phyloP scores from a whole-genome alignment of 2,329 filamentous ascomycete genomes.

The Juglanconis sp. region DNA sequence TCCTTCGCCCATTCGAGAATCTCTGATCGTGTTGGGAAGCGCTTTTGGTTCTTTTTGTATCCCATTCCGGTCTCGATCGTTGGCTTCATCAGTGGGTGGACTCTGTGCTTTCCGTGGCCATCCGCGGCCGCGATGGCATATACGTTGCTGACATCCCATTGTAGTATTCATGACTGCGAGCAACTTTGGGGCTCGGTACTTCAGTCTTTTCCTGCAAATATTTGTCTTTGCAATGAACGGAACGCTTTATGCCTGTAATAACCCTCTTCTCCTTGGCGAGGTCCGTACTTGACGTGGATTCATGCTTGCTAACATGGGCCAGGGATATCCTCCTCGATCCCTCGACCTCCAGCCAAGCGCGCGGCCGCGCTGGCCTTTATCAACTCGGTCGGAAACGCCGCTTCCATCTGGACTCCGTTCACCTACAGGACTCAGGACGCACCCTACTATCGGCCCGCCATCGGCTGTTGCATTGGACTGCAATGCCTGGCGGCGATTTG shows the following conservation, averaged over 20 bases:
- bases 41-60: constrained; percentile 34
- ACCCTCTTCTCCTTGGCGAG: too few species aligned
- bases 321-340: constrained; percentile 49
- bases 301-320: constrained; percentile 18
- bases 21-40: constrained; percentile 36
- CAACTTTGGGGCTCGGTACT: constrained; percentile 51
- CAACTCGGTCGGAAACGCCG: constrained; percentile 51
- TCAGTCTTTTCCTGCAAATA: constrained; percentile 52
- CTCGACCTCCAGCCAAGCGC: constrained; percentile 51
- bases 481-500: constrained; percentile 31
- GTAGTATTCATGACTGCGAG: constrained; percentile 50
- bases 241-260: constrained; percentile 32
- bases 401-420: constrained; percentile 50
- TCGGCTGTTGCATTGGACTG: constrained; percentile 38
- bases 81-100: constrained; percentile 21
- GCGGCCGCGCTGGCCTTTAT: constrained; percentile 53
- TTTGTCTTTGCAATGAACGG: constrained; percentile 55
- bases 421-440: constrained; percentile 39
- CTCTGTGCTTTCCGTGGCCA: background rate
- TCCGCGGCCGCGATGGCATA: background rate
- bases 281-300: background rate
- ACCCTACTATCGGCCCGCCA: constrained; percentile 37
- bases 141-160: constrained; percentile 31
- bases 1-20: constrained; percentile 33
- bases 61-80: constrained; percentile 22